A percentile compares a stretch with the other conserved stretches of the same genome.
Evolutionary conservation across 2,329 filamentous ascomycete genomes (phyloP).

Genomic region (Penicillium sp.): DNA sequence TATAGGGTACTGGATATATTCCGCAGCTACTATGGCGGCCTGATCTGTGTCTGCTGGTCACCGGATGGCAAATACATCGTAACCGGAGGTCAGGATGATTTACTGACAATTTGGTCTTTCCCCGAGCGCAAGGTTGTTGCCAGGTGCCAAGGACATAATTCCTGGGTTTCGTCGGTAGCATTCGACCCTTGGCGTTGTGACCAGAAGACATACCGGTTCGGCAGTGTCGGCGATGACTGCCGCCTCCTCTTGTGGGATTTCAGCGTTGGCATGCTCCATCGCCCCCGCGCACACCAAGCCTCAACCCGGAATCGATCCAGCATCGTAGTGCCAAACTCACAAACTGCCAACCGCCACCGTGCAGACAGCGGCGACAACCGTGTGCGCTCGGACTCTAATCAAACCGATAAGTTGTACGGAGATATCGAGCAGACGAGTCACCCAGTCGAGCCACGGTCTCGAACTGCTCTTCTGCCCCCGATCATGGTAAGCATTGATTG

Average conservation of each 20-base stretch:
- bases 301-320: slow-evolving; percentile 42
- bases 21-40: slow-evolving; percentile 86
- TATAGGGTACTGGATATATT: slow-evolving; percentile 80
- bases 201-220: slow-evolving; percentile 90
- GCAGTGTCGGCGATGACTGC: slow-evolving; percentile 92
- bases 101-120: slow-evolving; percentile 93
- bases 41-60: slow-evolving; percentile 95
- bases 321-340: slow-evolving; percentile 27
- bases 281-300: slow-evolving; percentile 65
- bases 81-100: slow-evolving; percentile 91
- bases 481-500: slow-evolving; percentile 67
- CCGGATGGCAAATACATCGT: slow-evolving; percentile 95
- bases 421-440: slow-evolving; percentile 64
- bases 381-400: slow-evolving; percentile 68
- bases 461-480: slow-evolving; percentile 82
- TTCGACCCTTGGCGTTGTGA: slow-evolving; percentile 98
- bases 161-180: slow-evolving; percentile 88
- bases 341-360: slow-evolving; percentile 56
- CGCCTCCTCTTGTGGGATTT: slow-evolving; percentile 94
- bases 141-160: slow-evolving; percentile 90
- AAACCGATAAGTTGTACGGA: slow-evolving; percentile 48
- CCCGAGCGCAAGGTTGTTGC: slow-evolving; percentile 81
- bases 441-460: slow-evolving; percentile 77
- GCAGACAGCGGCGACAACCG: slow-evolving; percentile 60
- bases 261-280: slow-evolving; percentile 90